These are phyloP conservation scores for Xerocomus spinulosus DNA, from an alignment of 768 basidiomycete genomes.

Conservation along the genomic window DNA sequence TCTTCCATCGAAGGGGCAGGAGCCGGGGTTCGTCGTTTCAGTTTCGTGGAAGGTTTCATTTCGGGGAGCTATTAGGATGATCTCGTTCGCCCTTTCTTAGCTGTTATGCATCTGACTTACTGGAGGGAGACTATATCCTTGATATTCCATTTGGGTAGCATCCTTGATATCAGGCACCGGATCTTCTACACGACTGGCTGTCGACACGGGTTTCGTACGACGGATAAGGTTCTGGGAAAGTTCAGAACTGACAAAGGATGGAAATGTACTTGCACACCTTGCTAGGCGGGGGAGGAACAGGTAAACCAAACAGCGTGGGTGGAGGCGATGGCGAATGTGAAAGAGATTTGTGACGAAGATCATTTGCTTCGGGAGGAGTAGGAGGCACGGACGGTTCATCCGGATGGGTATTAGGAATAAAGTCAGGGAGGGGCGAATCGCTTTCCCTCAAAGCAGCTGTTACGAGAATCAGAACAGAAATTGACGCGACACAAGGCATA, in stretches of 20 bases:
- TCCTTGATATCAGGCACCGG: slow-evolving; percentile 5
- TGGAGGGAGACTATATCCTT: slow-evolving; percentile 22
- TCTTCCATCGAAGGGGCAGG: slow-evolving; percentile 20
- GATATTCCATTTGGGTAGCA: slow-evolving; percentile 6
- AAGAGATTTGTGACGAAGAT: slow-evolving; percentile 3
- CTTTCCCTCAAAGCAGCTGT: slow-evolving; percentile 7
- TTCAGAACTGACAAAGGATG: not conserved
- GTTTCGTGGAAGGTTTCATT: slow-evolving; percentile 36
- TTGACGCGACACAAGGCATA: not conserved
- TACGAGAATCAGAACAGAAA: not conserved
- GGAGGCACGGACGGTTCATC: slow-evolving; percentile 54
- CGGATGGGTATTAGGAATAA: slow-evolving; percentile 49
- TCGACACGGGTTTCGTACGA: slow-evolving; percentile 17
- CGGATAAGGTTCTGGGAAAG: slow-evolving; percentile 21
- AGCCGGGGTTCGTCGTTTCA: slow-evolving; percentile 54
- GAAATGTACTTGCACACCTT: slow-evolving; percentile 9
- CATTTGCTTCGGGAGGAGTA: slow-evolving; percentile 14
- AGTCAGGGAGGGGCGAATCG: slow-evolving; percentile 42
- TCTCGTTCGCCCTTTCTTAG: too few species aligned
- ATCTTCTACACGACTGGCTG: slow-evolving; percentile 4
- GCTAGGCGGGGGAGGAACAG: slow-evolving; percentile 23
- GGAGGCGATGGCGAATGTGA: slow-evolving; percentile 23
- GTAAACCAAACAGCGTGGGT: slow-evolving; percentile 13
- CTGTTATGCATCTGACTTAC: slow-evolving; percentile 10
- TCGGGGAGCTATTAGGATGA: slow-evolving; percentile 34